Evolutionary conservation across 768 basidiomycete species (phyloP), one percentile per base, ranked within the genome.

Genomic region (Favolaschia claudopus): DNA sequence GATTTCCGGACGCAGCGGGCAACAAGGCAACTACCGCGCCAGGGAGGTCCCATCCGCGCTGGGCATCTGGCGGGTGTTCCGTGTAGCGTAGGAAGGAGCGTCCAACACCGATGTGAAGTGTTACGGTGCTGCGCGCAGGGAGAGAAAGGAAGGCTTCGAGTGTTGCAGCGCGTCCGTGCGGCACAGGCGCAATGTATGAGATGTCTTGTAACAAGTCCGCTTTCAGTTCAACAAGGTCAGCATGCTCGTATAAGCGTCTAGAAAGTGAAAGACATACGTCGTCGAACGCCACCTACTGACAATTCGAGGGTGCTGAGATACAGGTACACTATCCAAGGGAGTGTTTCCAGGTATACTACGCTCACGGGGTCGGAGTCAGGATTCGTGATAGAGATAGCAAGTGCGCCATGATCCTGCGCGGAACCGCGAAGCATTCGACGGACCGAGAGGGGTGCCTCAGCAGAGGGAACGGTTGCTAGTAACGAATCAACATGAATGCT

Each of bases 11-110:
- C 20, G 38, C 15, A 19, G 49, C 51, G 4, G 78, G 56, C 25
- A 82, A 84, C 42, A 85, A 81, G 50, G 89, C 79, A n/a, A 97
- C 60, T 5, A 46, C 85, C 2, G 93, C 95, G 0, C 92, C 87
- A 2, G 95, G 92, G 0, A 98, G 79, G 65, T 98, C 94, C 88
- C 95, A 96, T 5, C 97, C 97, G 36, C 97, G 83, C 70, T 95
- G 91, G 2, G 96, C 93, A 69, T 99, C 96, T 0, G 96, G 95
- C 10, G 91, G 95, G 71, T 99, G 96, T 69, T 99, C 96, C 12
- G 94, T 96, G 71, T 98, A 99, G 48, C 89, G 87, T 52, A 99
- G 76, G 69, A 95, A 97, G 1, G 90, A 84, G 71, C 95, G 95
- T 32, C 84, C 81, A 67, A 95, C 86, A 31, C 89, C 89, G 70